Evolutionary conservation across 1,284 basidiomycete genomes (phyloP), one percentile per base, ranked within the genome.

Genomic region (Fomes fomentarius): DNA sequence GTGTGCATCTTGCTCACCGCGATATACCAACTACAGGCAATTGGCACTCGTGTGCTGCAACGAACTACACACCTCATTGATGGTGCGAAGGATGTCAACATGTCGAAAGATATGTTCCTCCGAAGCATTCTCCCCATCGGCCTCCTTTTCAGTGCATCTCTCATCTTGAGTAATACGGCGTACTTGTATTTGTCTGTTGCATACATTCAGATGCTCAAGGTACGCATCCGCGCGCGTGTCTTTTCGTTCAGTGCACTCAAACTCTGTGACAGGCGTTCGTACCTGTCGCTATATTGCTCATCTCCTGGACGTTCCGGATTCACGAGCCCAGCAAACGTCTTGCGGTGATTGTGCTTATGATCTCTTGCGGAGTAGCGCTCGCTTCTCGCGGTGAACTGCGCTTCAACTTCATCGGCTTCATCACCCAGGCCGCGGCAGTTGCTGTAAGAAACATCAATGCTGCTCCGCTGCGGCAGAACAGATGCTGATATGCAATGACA

Each of bases 171-270:
- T 74, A 98, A 98, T 77, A 95, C 93, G 51, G 94, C 96, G 14
- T 98, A 98, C 72, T 86, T 98, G 31, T 89, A 94, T 58, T 84
- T 98, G 52, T 89, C 85, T 59, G 93, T 98, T 26, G 86, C 92
- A 1, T 98, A 96, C 74, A 97, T 98, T 63, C 96, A 98, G 72
- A 98, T 98, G 96, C 89, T 98, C 76, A 97, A 97, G 85, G 92
- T 89, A 53, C 33, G 72, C n/a, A 22, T 24, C 25, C 19, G 34
- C 31, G 39, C 47, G 24, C 31, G 40, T 42, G 15, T 40, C 34
- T 33, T 21, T 12, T 19, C 17, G 30, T 31, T 35, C 14, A 2
- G 22, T 24, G 1, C 28, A 30, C 9, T 46, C 34, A 38, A 47
- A 42, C 44, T 58, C 33, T 34, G 35, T 24, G 24, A 9, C 64